These are phyloP conservation scores for Elsinoe perseae DNA, from an alignment of 2,329 filamentous ascomycete genomes.

Conservation along the genomic window DNA sequence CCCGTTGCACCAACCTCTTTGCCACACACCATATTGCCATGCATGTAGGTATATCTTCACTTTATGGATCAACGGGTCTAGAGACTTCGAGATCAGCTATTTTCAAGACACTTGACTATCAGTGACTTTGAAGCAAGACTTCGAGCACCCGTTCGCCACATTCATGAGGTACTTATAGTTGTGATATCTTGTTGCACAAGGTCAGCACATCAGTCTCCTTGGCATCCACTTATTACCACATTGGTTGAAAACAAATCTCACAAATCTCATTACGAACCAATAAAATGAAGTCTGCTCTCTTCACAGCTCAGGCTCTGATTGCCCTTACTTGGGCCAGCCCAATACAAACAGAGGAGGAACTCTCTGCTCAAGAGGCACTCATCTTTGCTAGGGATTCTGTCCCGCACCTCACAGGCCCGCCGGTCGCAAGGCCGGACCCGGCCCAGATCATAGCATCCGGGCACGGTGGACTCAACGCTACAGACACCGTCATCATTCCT, in stretches of 20 bases:
- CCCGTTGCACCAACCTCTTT: not conserved
- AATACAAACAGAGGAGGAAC: not conserved
- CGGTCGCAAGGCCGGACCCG: not conserved
- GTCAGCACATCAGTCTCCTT: not conserved
- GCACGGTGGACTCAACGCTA: not conserved
- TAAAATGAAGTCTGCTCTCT: not conserved
- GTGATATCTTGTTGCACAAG: not conserved
- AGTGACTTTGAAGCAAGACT: not conserved
- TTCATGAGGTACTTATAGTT: not conserved
- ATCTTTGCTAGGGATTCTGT: not conserved
- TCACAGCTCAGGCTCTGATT: not conserved
- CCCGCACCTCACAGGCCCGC: not conserved
- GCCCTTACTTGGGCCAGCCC: not conserved
- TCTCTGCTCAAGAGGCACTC: not conserved
- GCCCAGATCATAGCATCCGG: not conserved
- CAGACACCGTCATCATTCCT: not conserved
- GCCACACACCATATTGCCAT: not conserved
- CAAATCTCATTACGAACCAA: not conserved
- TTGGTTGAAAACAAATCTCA: not conserved
- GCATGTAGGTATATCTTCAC: not conserved
- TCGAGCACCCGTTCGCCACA: not conserved
- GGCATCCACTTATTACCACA: too few relatives aligned
- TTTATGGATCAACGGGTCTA: slow-evolving; percentile 2
- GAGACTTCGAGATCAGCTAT: not conserved
- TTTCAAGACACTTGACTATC: not conserved